Base-by-base conservation (phyloP, 768 basidiomycete genomes). In the Russula abietina region DNA sequence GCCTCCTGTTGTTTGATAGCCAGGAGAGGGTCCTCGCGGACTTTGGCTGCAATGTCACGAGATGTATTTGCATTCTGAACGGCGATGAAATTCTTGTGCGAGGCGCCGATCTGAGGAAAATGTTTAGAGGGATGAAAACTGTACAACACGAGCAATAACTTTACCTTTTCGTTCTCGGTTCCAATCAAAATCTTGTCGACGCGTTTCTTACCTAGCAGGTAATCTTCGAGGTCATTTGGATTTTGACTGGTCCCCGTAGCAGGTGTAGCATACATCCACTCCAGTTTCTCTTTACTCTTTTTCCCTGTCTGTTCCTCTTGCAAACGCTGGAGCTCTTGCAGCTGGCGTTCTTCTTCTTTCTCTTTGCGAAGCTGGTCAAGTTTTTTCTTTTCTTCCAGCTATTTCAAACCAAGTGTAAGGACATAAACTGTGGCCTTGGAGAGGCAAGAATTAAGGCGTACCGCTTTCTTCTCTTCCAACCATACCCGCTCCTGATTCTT, bases 251-350 rank as follows among this genome's bases (percentile, higher is more conserved):
- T 87, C n/a, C 95, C 95, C 4, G 89, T 87, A 1, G 93, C 92
- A 4, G 97, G 97, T 1, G 96, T 97, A n/a, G 96, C 80, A 77
- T 98, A 99, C 93, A 99, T 96, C 97, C 97, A 99, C 73, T 99
- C 97, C 54, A 99, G 74, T 72, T 93, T 93, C 75, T 98, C 95
- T 56, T 88, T 85, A 67, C 91, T 79, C 76, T 95, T 97, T 79
- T 89, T 93, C 38, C 96, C 96, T 11, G 96, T 98, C 67, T 95
- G 86, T 68, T 91, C 91, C 73, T 96, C 94, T 73, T 98, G 96
- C 60, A 99, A 75, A 56, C 95, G 83, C 72, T 98, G 97, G 9
- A 99, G 83, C 69, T 99, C 97, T 68, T 96, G 94, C 1, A 99
- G 75, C 72, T 98, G 96, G 7, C 97, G 83, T 72, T 99, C 97